Evolutionary conservation across 2,329 filamentous ascomycete genomes (phyloP), one percentile per base, ranked within the genome.

Genomic region (Mycosphaerella sp.): DNA sequence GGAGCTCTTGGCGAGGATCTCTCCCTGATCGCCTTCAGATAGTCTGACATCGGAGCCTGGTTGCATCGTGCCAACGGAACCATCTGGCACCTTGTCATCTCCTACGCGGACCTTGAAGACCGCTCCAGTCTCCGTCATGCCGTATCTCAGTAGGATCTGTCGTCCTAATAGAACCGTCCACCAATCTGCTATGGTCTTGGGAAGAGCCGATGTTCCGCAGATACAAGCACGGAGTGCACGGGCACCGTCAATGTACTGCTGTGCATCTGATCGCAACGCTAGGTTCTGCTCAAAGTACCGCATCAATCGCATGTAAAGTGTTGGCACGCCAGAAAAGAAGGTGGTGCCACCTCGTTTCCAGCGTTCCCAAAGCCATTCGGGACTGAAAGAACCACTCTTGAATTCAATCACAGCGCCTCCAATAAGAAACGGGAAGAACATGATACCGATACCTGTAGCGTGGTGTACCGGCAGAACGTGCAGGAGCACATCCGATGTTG

Each of bases 271-370:
- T 7, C 66, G 53, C 36, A 68, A 67, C 2, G 61, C 52, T 14
- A 76, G 56, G 1, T 44, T 62, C 21, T 66, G 67, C 60, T 73
- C 69, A 50, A 70, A 74, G 49, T 77, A 73, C 52, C 76, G 72
- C 53, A 74, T 72, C 48, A 78, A 65, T 0, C 75, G 70, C 44
- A 75, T 73, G 63, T 78, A 79, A 31, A 78, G 76, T 1, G 76
- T 78, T 3, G 76, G 76, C 1, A 79, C 76, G 12, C 74, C 76
- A 59, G 75, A 74, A 67, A 79, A 79, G 68, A 78, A 73, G 0
- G 73, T 45, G 71, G 29, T 74, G 65, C 57, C 71, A 65, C 72
- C 51, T 59, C 63, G 31, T 65, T 68, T 54, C 74, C 74, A 78
- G 12, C 76, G 70, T 17, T 70, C 64, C 76, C 76, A 79, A 46